Percentiles rank a stretch among this genome's conserved stretches.
Conservation (phyloP, 495 filamentous ascomycete genomes). For the Pseudevernia furfuracea region DNA sequence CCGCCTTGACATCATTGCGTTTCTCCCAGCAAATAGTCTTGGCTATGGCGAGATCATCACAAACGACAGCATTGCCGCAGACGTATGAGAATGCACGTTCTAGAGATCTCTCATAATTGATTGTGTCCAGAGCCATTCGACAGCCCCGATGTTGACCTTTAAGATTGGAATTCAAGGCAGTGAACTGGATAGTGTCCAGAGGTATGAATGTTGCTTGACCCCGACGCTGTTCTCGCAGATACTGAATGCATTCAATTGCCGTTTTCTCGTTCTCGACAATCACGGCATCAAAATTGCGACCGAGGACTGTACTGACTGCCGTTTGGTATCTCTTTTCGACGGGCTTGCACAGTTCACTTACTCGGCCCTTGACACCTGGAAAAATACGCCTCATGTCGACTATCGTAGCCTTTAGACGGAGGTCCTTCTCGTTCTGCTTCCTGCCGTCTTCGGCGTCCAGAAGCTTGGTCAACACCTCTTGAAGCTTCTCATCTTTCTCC, state of each 20-base stretch:
- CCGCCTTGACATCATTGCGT: slow-evolving; percentile 83
- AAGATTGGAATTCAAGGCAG: slow-evolving; percentile 74
- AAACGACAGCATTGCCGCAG: slow-evolving; percentile 92
- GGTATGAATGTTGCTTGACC: slow-evolving; percentile 88
- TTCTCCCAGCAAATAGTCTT: slow-evolving; percentile 83
- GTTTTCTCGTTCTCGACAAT: slow-evolving; percentile 96
- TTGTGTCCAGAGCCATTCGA: slow-evolving; percentile 90
- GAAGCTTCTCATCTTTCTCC: slow-evolving; percentile 85
- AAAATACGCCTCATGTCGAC: slow-evolving; percentile 83
- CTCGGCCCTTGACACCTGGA: slow-evolving; percentile 80
- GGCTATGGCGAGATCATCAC: slow-evolving; percentile 76
- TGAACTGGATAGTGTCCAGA: slow-evolving; percentile 93
- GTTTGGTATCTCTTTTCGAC: slow-evolving; percentile 94
- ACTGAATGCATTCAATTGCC: slow-evolving; percentile 87
- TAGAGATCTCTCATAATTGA: slow-evolving; percentile 81
- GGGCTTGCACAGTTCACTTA: slow-evolving; percentile 88
- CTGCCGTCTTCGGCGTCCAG: slow-evolving; percentile 74
- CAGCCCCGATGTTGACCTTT: slow-evolving; percentile 80
- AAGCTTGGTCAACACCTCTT: slow-evolving; percentile 68
- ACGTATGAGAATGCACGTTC: slow-evolving; percentile 91
- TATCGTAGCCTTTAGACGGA: slow-evolving; percentile 67
- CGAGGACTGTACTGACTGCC: slow-evolving; percentile 85
- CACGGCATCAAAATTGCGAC: slow-evolving; percentile 86
- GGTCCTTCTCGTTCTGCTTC: slow-evolving; percentile 75
- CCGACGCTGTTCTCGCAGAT: slow-evolving; percentile 79